phyloP scores from a whole-genome alignment of 495 filamentous ascomycete species.

The Aspergillus avenaceus region DNA sequence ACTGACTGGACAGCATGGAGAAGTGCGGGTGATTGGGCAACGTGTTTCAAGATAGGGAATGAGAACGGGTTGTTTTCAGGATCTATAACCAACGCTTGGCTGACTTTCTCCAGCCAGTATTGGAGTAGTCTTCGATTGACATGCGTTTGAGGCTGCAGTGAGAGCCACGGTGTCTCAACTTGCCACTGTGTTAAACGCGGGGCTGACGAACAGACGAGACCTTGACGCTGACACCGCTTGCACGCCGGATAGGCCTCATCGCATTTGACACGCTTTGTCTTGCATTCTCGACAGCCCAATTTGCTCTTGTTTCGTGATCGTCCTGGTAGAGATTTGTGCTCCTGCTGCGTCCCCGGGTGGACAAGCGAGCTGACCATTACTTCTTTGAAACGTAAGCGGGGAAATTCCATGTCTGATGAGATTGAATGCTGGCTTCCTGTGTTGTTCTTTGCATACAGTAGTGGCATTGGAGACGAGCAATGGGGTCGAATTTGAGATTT shows the following conservation, averaged over 20 bases:
- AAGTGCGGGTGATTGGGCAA: conserved; percentile 11
- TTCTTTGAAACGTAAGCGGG: conserved; percentile 10
- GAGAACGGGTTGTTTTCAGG: conserved; percentile 13
- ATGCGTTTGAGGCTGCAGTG: conserved; percentile 1
- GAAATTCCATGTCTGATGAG: conserved; percentile 6
- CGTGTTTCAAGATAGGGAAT: conserved; percentile 7
- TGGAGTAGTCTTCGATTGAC: conserved; percentile 11
- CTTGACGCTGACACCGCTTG: conserved; percentile 39
- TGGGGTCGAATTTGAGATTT: background rate
- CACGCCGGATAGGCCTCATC: conserved; percentile 59
- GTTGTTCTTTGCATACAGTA: background rate
- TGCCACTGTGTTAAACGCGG: conserved; percentile 12
- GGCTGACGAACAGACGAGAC: conserved; percentile 8
- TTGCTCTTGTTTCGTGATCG: conserved; percentile 12
- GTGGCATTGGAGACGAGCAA: conserved; percentile 1
- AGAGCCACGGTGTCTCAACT: conserved; percentile 13
- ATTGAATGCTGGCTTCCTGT: too few relatives aligned
- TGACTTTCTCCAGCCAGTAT: conserved; percentile 14
- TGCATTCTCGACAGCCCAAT: conserved; percentile 16
- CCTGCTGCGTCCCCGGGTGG: conserved; percentile 9
- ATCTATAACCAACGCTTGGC: conserved; percentile 10
- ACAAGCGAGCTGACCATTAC: conserved; percentile 5
- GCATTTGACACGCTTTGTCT: conserved; percentile 52
- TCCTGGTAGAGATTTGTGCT: conserved; percentile 6
- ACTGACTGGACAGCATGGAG: conserved; percentile 13